These are phyloP conservation scores for Aureobasidium vineae DNA, from an alignment of 2,329 filamentous ascomycete species.

Conservation along the genomic window DNA sequence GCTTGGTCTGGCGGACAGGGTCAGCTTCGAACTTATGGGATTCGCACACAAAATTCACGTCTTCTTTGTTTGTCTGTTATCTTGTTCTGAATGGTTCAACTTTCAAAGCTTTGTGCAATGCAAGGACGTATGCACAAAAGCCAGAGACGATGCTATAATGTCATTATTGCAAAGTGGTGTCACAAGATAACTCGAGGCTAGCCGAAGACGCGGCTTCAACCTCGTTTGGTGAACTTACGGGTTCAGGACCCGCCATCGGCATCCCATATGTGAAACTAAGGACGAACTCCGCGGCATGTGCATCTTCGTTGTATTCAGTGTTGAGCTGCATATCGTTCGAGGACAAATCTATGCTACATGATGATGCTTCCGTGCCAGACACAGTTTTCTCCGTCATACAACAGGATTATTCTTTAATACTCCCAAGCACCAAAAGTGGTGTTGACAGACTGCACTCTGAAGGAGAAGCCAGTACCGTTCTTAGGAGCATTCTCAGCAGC, in stretches of 20 bases:
- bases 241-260: neutral
- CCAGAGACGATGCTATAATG: too few relatives aligned
- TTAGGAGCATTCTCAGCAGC: neutral
- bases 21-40: too few relatives aligned
- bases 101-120: too few relatives aligned
- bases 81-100: too few relatives aligned
- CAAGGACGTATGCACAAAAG: too few relatives aligned
- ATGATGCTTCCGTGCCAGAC: neutral
- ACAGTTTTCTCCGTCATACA: neutral
- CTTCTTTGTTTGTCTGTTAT: too few relatives aligned
- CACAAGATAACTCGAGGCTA: neutral
- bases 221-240: neutral
- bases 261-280: neutral
- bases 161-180: too few relatives aligned
- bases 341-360: neutral
- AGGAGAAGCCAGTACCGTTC: conserved; percentile 26
- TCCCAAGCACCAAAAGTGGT: conserved; percentile 21
- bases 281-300: too few relatives aligned
- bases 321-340: neutral
- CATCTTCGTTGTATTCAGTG: too few relatives aligned
- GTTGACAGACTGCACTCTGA: conserved; percentile 32
- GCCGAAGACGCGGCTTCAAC: neutral
- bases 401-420: neutral
- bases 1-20: neutral
- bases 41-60: too few relatives aligned